phyloP scores from a whole-genome alignment of 345 rosid species.

The Hibiscus syriacus region DNA sequence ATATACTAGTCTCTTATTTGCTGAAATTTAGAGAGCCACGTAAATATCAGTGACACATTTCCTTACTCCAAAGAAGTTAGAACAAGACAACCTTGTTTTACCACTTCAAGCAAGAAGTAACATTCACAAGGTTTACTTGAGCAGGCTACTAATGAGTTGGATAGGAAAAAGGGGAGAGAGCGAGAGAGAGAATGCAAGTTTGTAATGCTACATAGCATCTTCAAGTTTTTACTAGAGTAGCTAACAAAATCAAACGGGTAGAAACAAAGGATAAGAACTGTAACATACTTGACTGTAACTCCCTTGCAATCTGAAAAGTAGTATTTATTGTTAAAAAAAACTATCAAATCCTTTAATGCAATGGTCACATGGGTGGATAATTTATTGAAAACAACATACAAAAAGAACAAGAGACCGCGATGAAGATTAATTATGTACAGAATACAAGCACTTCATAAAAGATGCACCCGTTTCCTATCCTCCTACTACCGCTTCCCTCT shows the following conservation, averaged over 20 bases:
- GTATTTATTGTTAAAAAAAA: conserved; percentile 2
- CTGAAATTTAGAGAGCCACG: conserved; percentile 41
- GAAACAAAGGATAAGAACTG: not conserved
- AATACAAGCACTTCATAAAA: not conserved
- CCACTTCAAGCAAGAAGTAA: not conserved
- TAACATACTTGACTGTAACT: conserved; percentile 48
- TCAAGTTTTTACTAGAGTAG: not conserved
- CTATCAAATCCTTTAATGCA: conserved; percentile 11
- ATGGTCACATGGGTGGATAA: conserved; percentile 3
- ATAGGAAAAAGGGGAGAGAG: not conserved
- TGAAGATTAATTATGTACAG: not conserved
- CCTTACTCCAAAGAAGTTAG: not conserved
- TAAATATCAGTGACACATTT: conserved; percentile 1
- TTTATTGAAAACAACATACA: conserved; percentile 1
- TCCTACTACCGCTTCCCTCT: not conserved
- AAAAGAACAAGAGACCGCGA: not conserved
- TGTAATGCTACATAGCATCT: not conserved
- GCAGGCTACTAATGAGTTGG: not conserved
- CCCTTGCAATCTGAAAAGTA: conserved; percentile 84
- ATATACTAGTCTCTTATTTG: conserved; percentile 78
- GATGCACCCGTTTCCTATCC: not conserved
- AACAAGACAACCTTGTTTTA: not conserved
- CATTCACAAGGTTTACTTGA: not conserved
- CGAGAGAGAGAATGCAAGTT: not conserved
- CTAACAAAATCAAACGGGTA: not conserved